These are phyloP conservation scores for Limonium bicolor DNA, from an alignment of 148 eudicot species.

Conservation along the genomic window DNA sequence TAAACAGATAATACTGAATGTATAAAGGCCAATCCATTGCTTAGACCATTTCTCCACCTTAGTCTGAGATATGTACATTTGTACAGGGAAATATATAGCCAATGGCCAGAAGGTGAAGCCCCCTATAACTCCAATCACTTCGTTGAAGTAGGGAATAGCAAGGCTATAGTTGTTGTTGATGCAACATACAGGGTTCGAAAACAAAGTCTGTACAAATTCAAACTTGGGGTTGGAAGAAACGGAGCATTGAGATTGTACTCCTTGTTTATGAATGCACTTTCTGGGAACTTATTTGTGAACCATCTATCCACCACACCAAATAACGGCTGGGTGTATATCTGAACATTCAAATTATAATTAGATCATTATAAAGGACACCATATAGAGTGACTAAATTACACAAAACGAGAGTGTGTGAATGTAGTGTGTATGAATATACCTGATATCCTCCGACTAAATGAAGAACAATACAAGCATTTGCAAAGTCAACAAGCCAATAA, in stretches of 20 bases:
- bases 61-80: conserved; percentile 37
- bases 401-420: not conserved
- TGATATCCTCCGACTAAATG: conserved; percentile 73
- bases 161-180: conserved; percentile 24
- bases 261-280: conserved; percentile 14
- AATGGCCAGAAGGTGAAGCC: conserved; percentile 50
- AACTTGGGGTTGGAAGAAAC: conserved; percentile 12
- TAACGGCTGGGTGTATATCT: conserved; percentile 41
- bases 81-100: conserved; percentile 39
- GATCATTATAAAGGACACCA: too few species aligned
- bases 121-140: conserved; percentile 43
- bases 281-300: conserved; percentile 18
- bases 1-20: conserved; percentile 18
- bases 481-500: conserved; percentile 55
- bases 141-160: conserved; percentile 48
- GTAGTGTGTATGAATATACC: conserved; percentile 18
- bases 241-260: conserved; percentile 13
- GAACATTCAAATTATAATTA: too few species aligned
- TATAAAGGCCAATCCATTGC: conserved; percentile 24
- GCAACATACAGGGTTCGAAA: conserved; percentile 37
- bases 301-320: conserved; percentile 30
- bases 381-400: not conserved
- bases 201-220: conserved; percentile 32
- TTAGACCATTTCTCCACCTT: conserved; percentile 26
- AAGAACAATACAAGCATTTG: conserved; percentile 53